Base-by-base conservation (phyloP, 345 rosid genomes). In the Salix viminalis region DNA sequence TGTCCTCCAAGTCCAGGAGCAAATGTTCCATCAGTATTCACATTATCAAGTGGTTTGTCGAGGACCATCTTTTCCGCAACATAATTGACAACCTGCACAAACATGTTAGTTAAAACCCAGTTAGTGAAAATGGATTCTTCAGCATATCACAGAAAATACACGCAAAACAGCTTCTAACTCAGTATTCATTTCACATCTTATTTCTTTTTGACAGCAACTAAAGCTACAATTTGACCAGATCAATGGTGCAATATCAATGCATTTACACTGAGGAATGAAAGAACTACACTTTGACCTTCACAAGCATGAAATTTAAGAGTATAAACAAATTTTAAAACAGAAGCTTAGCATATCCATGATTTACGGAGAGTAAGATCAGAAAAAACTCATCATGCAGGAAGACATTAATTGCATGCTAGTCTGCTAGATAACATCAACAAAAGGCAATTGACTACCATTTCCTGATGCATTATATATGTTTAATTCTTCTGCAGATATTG, bases 1-100 rank as follows among this genome's bases (percentile, higher is more conserved):
- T 76, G 92, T 54, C 96, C 97, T 76, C 92, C 78, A 74, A 79
- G 83, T 79, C 90, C 90, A 72, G 94, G 85, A 80, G 83, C 84
- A 74, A 89, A 84, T 23, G 92, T 77, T 79, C 88, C 93, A 70
- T 91, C 97, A 30, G 86, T 34, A 79, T 76, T 85, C 70, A 46
- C 83, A 81, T 82, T 76, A 77, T 94, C 98, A 80, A 83, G 71
- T 11, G 98, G 90, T 77, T 85, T 94, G 84, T 96, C 99, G 65
- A 90, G 88, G 61, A 92, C 88, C 95, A 94, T 88, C 84, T 96
- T 96, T 82, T 96, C 99, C 66, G 89, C 34, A 7, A 96, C 98
- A 86, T 96, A 96, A 85, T 89, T 94, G 68, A 95, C 90, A 85
- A 96, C 99, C 99, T 96, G 81, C 77, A 83, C 24, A 70, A 75